These are phyloP conservation scores for Mimosa bimucronata DNA, from an alignment of 306 rosid species.

Conservation along the genomic window DNA sequence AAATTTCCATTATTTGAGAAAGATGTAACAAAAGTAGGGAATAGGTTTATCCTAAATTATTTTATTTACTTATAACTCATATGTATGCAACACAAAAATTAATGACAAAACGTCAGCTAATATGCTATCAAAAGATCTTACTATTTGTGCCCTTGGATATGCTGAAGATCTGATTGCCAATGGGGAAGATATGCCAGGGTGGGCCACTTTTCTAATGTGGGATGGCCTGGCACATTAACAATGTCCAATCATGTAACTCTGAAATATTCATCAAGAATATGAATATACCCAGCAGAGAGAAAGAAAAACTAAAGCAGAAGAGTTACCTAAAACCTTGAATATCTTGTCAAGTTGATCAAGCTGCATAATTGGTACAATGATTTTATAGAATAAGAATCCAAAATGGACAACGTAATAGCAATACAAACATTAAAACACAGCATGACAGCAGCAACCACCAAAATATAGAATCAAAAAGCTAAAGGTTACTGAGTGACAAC, in stretches of 20 bases:
- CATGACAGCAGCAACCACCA: conserved; percentile 6
- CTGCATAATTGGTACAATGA: conserved; percentile 57
- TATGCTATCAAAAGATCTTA: conserved; percentile 43
- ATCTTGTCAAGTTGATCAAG: conserved; percentile 99
- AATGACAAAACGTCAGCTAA: conserved; percentile 16
- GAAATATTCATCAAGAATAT: conserved; percentile 41
- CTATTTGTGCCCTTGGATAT: conserved; percentile 93
- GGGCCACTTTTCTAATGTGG: conserved; percentile 96
- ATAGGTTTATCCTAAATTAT: conserved; percentile 23
- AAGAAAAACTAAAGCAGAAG: conserved; percentile 34
- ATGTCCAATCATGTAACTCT: conserved; percentile 43
- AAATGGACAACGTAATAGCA: conserved; percentile 27
- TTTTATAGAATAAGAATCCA: conserved; percentile 30
- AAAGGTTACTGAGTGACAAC: conserved; percentile 42
- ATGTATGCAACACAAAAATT: conserved; percentile 5
- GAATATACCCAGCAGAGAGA: conserved; percentile 43
- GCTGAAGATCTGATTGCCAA: conserved; percentile 81
- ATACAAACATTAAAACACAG: conserved; percentile 22
- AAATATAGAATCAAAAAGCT: conserved; percentile 21
- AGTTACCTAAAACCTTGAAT: conserved; percentile 94
- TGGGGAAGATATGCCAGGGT: conserved; percentile 85
- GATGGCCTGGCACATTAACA: conserved; percentile 79
- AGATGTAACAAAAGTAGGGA: conserved; percentile 4
- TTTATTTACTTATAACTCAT: conserved; percentile 9
- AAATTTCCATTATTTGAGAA: neutral